Conservation (phyloP, 257 asterid species). For the Echites panduratus region DNA sequence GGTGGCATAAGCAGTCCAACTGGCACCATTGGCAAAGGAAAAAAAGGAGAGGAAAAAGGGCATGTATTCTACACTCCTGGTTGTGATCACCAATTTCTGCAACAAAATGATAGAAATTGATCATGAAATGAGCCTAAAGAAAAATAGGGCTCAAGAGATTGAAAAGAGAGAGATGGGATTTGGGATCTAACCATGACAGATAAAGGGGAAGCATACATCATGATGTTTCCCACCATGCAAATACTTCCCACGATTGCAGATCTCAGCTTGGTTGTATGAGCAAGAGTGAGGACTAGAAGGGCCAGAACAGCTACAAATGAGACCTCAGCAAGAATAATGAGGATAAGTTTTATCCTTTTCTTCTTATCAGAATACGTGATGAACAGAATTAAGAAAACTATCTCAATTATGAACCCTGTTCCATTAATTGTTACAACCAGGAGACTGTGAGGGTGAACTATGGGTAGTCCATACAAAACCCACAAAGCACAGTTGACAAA, state of each 20-base stretch:
- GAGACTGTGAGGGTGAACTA: constrained; percentile 67
- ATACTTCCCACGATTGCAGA: constrained; percentile 59
- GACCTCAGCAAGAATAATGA: constrained; percentile 35
- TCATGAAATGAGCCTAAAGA: too few relatives aligned
- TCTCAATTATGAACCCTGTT: constrained; percentile 57
- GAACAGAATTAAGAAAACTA: constrained; percentile 40
- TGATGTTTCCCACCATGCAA: constrained; percentile 64
- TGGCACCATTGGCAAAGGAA: constrained; percentile 67
- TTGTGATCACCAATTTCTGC: constrained; percentile 77
- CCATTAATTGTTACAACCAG: constrained; percentile 75
- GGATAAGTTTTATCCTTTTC: constrained; percentile 36
- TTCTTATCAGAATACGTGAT: constrained; percentile 38
- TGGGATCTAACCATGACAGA: constrained; percentile 54
- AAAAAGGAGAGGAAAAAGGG: constrained; percentile 73
- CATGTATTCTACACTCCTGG: constrained; percentile 89
- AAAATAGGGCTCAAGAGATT: neutral
- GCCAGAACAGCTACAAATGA: constrained; percentile 44
- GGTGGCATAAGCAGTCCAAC: constrained; percentile 76
- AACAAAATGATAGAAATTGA: neutral
- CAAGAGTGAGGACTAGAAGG: constrained; percentile 38
- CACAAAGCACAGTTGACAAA: constrained; percentile 71
- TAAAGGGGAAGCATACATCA: constrained; percentile 84
- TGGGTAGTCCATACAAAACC: constrained; percentile 77
- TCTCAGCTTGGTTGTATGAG: constrained; percentile 44
- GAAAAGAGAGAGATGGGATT: neutral